Conservation (phyloP, 441 rosid genomes). For the Gossypium aridum region DNA sequence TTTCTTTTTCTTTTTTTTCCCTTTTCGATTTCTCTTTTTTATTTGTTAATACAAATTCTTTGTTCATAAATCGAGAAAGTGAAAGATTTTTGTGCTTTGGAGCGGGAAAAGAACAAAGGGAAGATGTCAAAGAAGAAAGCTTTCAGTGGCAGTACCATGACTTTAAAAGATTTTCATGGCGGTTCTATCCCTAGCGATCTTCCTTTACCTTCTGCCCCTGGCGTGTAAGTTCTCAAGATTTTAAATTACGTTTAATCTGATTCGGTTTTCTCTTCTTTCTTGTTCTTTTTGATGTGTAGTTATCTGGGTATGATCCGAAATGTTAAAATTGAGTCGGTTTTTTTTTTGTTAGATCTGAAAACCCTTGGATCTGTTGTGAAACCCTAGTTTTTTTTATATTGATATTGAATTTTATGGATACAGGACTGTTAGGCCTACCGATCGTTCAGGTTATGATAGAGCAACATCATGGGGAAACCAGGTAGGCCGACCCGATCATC, state of each 20-base stretch:
- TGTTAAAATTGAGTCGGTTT: not conserved
- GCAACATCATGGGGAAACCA: slow-evolving; percentile 56
- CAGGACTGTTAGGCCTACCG: slow-evolving; percentile 46
- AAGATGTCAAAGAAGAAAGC: slow-evolving; percentile 81
- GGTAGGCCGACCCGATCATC: slow-evolving; percentile 46
- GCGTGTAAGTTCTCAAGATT: slow-evolving; percentile 53
- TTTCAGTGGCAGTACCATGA: slow-evolving; percentile 64
- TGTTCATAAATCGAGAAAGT: not conserved
- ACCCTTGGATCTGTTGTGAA: slow-evolving; percentile 14
- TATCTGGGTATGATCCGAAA: not conserved
- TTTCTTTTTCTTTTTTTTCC: not conserved
- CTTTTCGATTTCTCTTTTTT: not conserved
- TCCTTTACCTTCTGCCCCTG: slow-evolving; percentile 87
- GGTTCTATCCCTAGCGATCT: slow-evolving; percentile 83
- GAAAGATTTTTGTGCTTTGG: not conserved
- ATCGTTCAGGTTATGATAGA: slow-evolving; percentile 56
- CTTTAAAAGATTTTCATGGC: slow-evolving; percentile 88
- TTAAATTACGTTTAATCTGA: not conserved
- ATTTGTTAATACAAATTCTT: not conserved
- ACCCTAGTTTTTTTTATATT: slow-evolving; percentile 4
- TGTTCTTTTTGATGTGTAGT: not conserved
- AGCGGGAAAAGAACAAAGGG: slow-evolving; percentile 3
- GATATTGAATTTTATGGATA: not conserved
- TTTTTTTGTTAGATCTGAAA: slow-evolving; percentile 17
- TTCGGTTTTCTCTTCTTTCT: not conserved